phyloP scores from a whole-genome alignment of 2,329 filamentous ascomycete species.

The Trichoderma guizhouense region DNA sequence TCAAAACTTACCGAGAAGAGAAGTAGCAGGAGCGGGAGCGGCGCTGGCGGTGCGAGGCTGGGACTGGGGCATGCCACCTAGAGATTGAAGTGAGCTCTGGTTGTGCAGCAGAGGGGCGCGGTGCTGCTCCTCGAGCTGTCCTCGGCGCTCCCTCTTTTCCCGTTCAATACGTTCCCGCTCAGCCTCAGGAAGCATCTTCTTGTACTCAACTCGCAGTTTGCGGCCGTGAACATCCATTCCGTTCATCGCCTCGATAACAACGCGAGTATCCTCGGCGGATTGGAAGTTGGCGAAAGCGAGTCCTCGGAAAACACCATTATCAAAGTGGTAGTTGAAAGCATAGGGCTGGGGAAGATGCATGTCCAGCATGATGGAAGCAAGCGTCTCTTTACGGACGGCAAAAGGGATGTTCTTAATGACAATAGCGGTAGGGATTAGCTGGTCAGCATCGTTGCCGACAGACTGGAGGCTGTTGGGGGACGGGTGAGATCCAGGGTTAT shows the following conservation, averaged over 20 bases:
- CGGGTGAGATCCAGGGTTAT: slow-evolving; percentile 39
- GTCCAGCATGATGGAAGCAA: slow-evolving; percentile 90
- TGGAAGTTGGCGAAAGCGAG: slow-evolving; percentile 98
- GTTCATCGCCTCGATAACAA: slow-evolving; percentile 91
- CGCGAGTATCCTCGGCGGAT: slow-evolving; percentile 85
- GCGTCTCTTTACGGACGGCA: slow-evolving; percentile 93
- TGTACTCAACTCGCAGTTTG: slow-evolving; percentile 95
- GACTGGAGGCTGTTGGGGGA: slow-evolving; percentile 42
- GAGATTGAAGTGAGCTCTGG: slow-evolving; percentile 81
- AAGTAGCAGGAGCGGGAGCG: not conserved
- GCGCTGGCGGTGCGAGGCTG: slow-evolving; percentile 47
- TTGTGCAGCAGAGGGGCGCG: slow-evolving; percentile 73
- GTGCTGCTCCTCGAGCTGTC: slow-evolving; percentile 96
- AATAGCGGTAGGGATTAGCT: slow-evolving; percentile 95
- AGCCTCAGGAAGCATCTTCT: slow-evolving; percentile 96
- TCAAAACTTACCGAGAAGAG: slow-evolving; percentile 41
- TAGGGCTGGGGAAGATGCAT: slow-evolving; percentile 92
- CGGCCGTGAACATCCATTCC: slow-evolving; percentile 92
- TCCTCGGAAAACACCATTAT: slow-evolving; percentile 94
- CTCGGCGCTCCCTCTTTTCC: slow-evolving; percentile 92
- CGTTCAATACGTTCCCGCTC: slow-evolving; percentile 94
- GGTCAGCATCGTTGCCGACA: slow-evolving; percentile 61
- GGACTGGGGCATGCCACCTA: slow-evolving; percentile 63
- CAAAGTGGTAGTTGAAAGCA: slow-evolving; percentile 99
- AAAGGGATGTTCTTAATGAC: slow-evolving; percentile 99